Base-by-base conservation (phyloP, 768 basidiomycete genomes). In the Lactarius hengduanensis region DNA sequence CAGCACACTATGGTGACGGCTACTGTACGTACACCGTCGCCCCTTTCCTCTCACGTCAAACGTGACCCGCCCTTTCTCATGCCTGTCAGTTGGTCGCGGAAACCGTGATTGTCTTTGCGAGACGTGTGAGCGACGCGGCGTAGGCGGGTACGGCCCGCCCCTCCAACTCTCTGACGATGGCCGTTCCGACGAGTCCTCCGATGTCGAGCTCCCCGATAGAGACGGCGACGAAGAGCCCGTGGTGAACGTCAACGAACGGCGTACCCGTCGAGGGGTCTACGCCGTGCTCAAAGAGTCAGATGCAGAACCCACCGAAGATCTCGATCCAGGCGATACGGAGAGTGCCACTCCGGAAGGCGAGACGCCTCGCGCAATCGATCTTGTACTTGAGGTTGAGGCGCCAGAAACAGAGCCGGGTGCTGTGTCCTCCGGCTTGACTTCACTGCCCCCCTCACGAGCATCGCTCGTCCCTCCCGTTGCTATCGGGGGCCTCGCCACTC, bases 1-100 rank as follows among this genome's bases (percentile, higher is more conserved):
- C 92, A 36, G 92, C 92, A 53, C 91, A 92, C 75, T 94, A 94
- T 73, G 92, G 93, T 55, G 91, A 94, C 77, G 90, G 90, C 56
- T 94, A 94, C 76, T 94, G 92, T 94, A 74, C 78, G 90, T 86
- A 63, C 43, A 61, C 57, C 50, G 67, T 62, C 59, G 22, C 68
- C 58, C 38, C 63, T 69, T 61, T 71, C 72, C 67, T 69, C 69
- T 68, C 66, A 69, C 67, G 59, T 69, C 68, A 55, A 57, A 62
- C 38, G 28, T 16, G 58, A 61, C 68, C 47, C 38, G 58, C 72
- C 74, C 45, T 75, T 79, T 77, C 79, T 41, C 54, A 60, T 71
- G 65, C 56, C 54, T 69, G 62, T 67, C 69, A 89, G 87, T 89
- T 74, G 88, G 88, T 60, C 80, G 83, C 68, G 85, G 82, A 66